A percentile compares a stretch with the other conserved stretches of the same genome.
Conservation (phyloP, 352 stramenopile species). For the Pythium grandisporangium region DNA sequence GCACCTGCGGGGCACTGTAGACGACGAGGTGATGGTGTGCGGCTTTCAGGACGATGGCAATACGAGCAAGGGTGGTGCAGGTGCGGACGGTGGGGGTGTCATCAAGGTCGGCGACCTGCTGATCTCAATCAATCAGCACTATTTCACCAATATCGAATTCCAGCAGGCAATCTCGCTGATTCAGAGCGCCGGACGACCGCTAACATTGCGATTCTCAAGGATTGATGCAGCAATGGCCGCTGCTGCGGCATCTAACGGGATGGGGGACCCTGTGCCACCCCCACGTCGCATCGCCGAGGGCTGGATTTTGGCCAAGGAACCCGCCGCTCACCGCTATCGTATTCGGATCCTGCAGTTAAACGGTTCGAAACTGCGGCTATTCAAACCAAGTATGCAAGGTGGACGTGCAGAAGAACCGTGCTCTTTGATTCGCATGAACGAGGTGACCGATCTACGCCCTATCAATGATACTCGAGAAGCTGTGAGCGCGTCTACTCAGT, state of each 20-base stretch:
- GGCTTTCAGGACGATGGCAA: conserved; percentile 51
- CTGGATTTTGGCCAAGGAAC: conserved; percentile 82
- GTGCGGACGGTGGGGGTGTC: conserved; percentile 60
- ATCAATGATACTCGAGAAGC: conserved; percentile 75
- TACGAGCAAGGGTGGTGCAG: conserved; percentile 28
- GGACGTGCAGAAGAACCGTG: conserved; percentile 59
- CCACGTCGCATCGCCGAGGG: conserved; percentile 68
- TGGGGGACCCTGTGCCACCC: no score
- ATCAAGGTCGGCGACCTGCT: conserved; percentile 77
- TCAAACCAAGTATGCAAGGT: conserved; percentile 79
- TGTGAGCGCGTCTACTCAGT: conserved; percentile 73
- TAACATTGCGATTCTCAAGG: conserved; percentile 79
- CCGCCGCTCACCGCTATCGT: conserved; percentile 55
- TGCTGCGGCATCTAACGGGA: conserved; percentile 2
- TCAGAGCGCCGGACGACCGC: conserved; percentile 42
- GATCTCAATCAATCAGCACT: conserved; percentile 83
- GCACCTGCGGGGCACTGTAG: conserved; percentile 71
- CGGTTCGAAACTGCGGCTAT: conserved; percentile 70
- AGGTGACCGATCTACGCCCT: conserved; percentile 76
- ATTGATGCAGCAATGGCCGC: conserved; percentile 35
- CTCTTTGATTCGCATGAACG: conserved; percentile 68
- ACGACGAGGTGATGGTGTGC: conserved; percentile 85
- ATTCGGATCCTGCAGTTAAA: conserved; percentile 81
- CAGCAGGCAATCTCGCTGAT: conserved; percentile 71
- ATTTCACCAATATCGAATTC: conserved; percentile 85